Evolutionary conservation across 495 filamentous ascomycete species (phyloP), one percentile per base, ranked within the genome.

Genomic region (Aspergillus nidulans): DNA sequence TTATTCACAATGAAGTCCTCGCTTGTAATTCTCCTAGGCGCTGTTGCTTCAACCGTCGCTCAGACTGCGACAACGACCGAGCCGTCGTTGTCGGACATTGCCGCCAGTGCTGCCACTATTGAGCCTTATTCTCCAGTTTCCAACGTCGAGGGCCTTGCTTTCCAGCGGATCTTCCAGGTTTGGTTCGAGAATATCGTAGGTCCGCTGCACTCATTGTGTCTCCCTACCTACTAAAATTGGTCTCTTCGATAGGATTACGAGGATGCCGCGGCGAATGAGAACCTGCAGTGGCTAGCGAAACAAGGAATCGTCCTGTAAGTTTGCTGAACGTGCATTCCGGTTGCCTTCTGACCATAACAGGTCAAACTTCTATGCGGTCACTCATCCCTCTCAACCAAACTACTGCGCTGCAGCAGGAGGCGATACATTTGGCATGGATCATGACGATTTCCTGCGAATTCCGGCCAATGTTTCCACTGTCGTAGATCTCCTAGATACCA

Each of bases 121-220:
- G 48, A 63, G 42, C 70, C 73, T 20, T 68, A 67, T 44, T 83
- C 79, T 26, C 84, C 85, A 13, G 78, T 77, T 7, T 83, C 80
- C 49, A 68, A 80, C 60, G 81, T 90, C 47, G 59, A 73, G 54
- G 87, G 87, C 49, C 75, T 80, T 56, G 83, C 76, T 1, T 91
- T 89, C 59, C 74, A 89, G 65, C 78, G 83, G 9, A 81, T 88
- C 55, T 77, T 82, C 30, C 77, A 80, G 53, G 82, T 91, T 62
- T 90, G 85, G 83, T 73, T 89, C 13, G 87, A 89, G 71, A 91
- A 90, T 62, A 85, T 81, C 30, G 84, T 89, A 62, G 53, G 68
- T 72, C 76, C 54, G 62, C 51, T 45, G 60, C 64, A 24, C 65
- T 63, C 16, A 34, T 15, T 10, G 4, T 21, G 61, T 28, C 3